Conservation (phyloP, 768 basidiomycete genomes). For the Kwoniella sp. region DNA sequence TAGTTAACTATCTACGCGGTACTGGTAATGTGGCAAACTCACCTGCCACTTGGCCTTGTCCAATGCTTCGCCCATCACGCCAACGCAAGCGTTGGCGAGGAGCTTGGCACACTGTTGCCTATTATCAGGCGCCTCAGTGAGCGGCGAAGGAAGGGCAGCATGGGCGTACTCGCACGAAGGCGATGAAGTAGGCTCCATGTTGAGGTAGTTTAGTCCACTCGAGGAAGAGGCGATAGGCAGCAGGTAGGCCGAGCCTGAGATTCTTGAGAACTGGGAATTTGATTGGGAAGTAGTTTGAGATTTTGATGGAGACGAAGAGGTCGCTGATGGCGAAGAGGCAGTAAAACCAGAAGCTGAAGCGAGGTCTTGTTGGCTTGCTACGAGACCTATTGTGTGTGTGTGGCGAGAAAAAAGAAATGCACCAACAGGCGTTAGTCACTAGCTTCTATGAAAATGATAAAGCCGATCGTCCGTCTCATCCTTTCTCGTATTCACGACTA, state of each 20-base stretch:
- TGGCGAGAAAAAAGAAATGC: not conserved
- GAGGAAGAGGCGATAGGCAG: slow-evolving; percentile 37
- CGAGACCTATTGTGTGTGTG: not conserved
- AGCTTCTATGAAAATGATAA: not conserved
- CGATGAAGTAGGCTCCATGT: slow-evolving; percentile 26
- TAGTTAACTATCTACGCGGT: not conserved
- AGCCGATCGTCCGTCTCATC: not conserved
- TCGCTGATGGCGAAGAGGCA: slow-evolving; percentile 4
- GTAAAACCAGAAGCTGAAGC: not conserved
- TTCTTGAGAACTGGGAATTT: not conserved
- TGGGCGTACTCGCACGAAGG: slow-evolving; percentile 17
- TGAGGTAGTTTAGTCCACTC: slow-evolving; percentile 33
- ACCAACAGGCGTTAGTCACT: not conserved
- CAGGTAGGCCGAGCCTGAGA: not conserved
- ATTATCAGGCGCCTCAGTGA: slow-evolving; percentile 8
- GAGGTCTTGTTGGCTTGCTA: slow-evolving; percentile 8
- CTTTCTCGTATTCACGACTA: slow-evolving; percentile 9
- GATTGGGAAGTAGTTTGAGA: not conserved
- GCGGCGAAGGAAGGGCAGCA: slow-evolving; percentile 14
- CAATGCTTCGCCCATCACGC: slow-evolving; percentile 23
- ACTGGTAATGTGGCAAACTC: slow-evolving; percentile 4
- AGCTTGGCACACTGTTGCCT: slow-evolving; percentile 24
- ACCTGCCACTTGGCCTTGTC: slow-evolving; percentile 37
- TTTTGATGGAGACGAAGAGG: slow-evolving; percentile 3
- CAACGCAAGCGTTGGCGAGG: slow-evolving; percentile 8